These are phyloP conservation scores for Santalum album DNA, from an alignment of 164 flowering plant genomes.

Conservation along the genomic window DNA sequence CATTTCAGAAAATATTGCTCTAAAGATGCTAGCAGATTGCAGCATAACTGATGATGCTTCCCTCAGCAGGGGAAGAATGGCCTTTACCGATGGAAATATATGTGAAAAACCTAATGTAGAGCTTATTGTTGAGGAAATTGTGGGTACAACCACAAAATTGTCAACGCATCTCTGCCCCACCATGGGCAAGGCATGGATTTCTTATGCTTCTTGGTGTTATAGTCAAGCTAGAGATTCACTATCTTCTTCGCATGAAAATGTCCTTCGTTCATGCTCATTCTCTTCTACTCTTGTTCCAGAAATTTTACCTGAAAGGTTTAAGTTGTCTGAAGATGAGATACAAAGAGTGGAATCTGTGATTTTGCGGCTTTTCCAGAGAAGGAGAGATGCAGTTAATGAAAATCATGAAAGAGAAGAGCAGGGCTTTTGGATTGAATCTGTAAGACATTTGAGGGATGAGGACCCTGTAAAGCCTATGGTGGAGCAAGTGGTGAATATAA, in stretches of 20 bases:
- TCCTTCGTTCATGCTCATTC: conserved; percentile 40
- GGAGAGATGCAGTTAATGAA: conserved; percentile 9
- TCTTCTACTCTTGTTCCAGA: conserved; percentile 59
- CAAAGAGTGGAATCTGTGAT: conserved; percentile 37
- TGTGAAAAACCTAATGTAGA: conserved; percentile 17
- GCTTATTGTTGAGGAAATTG: conserved; percentile 56
- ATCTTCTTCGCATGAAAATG: conserved; percentile 20
- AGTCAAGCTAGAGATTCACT: conserved; percentile 49
- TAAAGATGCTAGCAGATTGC: conserved; percentile 42
- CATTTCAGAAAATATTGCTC: conserved; percentile 29
- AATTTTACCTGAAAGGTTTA: conserved; percentile 41
- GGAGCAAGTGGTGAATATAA: conserved; percentile 44
- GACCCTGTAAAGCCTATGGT: conserved; percentile 29
- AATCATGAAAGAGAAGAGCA: conserved; percentile 20
- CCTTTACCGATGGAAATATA: conserved; percentile 15
- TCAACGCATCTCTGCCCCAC: conserved; percentile 66
- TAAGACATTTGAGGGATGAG: conserved; percentile 19
- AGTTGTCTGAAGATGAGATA: conserved; percentile 61
- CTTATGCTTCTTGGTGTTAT: conserved; percentile 96
- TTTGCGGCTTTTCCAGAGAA: conserved; percentile 24
- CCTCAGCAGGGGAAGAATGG: conserved; percentile 10
- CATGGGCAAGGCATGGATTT: conserved; percentile 90
- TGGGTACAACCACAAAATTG: conserved; percentile 56
- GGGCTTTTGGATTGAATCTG: conserved; percentile 20
- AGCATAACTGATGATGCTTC: conserved; percentile 16